Evolutionary conservation across 1,284 basidiomycete genomes (phyloP).

Genomic region (Inonotus hispidus): DNA sequence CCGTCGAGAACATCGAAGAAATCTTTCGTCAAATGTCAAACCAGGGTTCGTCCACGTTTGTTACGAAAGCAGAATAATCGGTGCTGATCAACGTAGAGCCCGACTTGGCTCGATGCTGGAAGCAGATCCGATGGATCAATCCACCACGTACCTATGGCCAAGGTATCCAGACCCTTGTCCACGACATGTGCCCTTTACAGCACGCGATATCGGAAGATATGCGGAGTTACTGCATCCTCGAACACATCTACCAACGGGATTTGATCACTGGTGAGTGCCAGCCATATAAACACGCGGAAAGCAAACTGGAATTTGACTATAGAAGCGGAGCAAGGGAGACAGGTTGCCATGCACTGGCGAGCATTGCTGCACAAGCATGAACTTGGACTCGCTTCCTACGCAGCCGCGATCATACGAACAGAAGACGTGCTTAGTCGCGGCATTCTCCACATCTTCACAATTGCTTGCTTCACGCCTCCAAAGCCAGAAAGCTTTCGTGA

Average conservation of each 20-base stretch:
- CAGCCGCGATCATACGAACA: neutral
- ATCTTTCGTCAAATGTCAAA: constrained; percentile 1
- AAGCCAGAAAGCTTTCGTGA: neutral
- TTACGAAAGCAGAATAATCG: too few species aligned
- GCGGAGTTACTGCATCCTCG: neutral
- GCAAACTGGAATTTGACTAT: neutral
- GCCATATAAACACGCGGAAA: neutral
- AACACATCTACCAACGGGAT: neutral
- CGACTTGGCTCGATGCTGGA: constrained; percentile 4
- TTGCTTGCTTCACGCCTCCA: neutral
- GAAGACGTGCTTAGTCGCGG: neutral
- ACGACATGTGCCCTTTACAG: neutral
- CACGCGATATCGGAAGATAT: neutral
- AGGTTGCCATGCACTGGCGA: constrained; percentile 11
- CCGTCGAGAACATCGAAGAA: neutral
- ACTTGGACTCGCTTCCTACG: neutral
- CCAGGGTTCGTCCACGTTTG: neutral
- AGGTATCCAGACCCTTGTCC: neutral
- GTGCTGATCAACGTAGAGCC: neutral
- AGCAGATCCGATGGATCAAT: neutral
- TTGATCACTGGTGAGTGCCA: neutral
- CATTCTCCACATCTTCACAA: neutral
- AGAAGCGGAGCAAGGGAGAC: neutral
- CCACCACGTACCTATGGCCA: neutral
- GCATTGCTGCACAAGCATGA: constrained; percentile 3